Conservation (phyloP, 805 yeast genomes). For the Metschnikowia santaceciliae region DNA sequence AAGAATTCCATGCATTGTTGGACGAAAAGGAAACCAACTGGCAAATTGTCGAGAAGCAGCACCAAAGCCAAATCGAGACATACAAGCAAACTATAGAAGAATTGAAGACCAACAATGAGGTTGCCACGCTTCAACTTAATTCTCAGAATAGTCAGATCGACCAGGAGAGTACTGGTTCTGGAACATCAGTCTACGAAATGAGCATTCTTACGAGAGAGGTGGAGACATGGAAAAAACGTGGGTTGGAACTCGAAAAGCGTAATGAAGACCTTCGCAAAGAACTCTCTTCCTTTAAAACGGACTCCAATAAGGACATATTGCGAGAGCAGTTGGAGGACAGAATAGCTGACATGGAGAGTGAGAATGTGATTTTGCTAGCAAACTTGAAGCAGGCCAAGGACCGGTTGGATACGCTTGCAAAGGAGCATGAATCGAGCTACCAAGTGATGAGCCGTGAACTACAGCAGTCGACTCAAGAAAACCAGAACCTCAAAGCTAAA, state of each 20-base stretch:
- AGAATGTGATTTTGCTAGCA: constrained; percentile 60
- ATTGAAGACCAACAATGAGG: constrained; percentile 59
- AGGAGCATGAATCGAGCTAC: constrained; percentile 29
- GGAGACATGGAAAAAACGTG: constrained; percentile 63
- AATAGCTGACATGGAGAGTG: constrained; percentile 58
- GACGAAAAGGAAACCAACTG: constrained; percentile 75
- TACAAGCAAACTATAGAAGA: constrained; percentile 59
- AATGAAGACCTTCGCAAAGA: constrained; percentile 72
- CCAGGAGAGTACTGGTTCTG: constrained; percentile 23
- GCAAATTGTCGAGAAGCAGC: constrained; percentile 53
- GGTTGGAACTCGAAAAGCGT: constrained; percentile 67
- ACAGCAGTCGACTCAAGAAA: constrained; percentile 46
- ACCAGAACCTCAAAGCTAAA: constrained; percentile 46
- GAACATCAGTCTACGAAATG: constrained; percentile 47
- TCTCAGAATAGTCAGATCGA: constrained; percentile 45
- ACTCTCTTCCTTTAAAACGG: constrained; percentile 51
- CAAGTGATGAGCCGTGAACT: constrained; percentile 45
- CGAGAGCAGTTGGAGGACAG: constrained; percentile 43
- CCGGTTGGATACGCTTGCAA: constrained; percentile 19
- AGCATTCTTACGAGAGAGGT: constrained; percentile 72
- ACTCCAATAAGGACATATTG: constrained; percentile 38
- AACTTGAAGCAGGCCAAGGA: constrained; percentile 49
- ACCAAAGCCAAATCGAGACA: constrained; percentile 47
- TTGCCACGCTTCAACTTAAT: constrained; percentile 55
- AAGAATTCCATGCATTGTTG: constrained; percentile 60